A percentile compares a stretch with the other conserved stretches of the same genome.
Evolutionary conservation across 2,329 filamentous ascomycete genomes (phyloP).

Genomic region (Knufia fluminis): DNA sequence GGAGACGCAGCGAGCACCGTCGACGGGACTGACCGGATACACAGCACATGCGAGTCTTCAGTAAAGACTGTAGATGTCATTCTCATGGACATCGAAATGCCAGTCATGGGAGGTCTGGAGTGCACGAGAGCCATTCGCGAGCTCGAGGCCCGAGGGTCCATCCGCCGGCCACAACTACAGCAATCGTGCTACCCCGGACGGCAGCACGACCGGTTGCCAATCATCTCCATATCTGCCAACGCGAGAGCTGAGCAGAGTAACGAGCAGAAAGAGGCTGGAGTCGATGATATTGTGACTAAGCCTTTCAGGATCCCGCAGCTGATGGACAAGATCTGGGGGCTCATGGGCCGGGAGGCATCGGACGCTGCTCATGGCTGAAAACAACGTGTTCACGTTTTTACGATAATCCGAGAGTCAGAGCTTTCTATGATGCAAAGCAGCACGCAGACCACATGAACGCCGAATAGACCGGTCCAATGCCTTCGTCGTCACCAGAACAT

Average conservation of each 20-base stretch:
- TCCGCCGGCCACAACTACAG: too few species aligned
- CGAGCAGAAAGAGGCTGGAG: constrained; percentile 61
- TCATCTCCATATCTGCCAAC: constrained; percentile 53
- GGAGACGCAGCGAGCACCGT: not conserved
- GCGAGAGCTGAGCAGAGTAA: constrained; percentile 63
- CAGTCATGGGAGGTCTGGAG: constrained; percentile 69
- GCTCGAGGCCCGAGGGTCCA: constrained; percentile 40
- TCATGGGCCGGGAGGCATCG: not conserved
- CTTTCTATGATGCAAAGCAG: too few species aligned
- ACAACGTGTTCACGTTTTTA: too few species aligned
- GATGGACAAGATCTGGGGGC: constrained; percentile 1
- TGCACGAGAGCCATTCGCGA: constrained; percentile 60
- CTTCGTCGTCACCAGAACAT: too few species aligned
- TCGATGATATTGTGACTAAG: constrained; percentile 28
- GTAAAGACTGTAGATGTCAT: constrained; percentile 31
- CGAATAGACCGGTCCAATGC: too few species aligned
- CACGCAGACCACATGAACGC: too few species aligned
- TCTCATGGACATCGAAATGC: constrained; percentile 74
- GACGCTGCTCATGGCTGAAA: too few species aligned
- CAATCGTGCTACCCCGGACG: too few species aligned
- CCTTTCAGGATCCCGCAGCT: constrained; percentile 5
- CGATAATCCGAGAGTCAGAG: too few species aligned
- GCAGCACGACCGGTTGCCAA: constrained; percentile 14
- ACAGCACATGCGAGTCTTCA: not conserved
- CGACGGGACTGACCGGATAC: not conserved